Evolutionary conservation across 768 basidiomycete genomes (phyloP).

Genomic region (Pseudohyphozyma bogoriensis): DNA sequence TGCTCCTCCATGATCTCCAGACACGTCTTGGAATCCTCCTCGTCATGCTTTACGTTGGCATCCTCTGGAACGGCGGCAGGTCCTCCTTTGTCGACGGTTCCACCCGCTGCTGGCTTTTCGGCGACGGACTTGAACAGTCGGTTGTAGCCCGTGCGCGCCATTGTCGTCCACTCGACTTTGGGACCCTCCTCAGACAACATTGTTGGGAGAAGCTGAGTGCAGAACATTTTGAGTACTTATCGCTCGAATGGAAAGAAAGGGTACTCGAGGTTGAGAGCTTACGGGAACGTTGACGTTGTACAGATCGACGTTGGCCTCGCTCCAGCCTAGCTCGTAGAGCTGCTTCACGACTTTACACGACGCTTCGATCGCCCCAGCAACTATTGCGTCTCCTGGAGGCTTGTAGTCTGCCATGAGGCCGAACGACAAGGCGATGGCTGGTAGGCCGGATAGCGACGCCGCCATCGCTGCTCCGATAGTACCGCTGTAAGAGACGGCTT

Average conservation of each 20-base stretch:
- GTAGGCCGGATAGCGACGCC: conserved; percentile 36
- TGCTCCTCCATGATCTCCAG: conserved; percentile 7
- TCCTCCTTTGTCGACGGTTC: conserved; percentile 1
- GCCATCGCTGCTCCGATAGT: conserved; percentile 41
- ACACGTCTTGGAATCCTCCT: neutral
- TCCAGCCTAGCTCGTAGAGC: conserved; percentile 37
- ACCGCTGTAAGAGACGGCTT: conserved; percentile 29
- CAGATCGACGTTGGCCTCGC: conserved; percentile 31
- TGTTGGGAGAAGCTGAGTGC: conserved; percentile 37
- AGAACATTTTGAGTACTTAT: conserved; percentile 20
- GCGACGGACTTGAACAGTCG: conserved; percentile 36
- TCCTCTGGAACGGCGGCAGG: conserved; percentile 17
- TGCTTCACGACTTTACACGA: conserved; percentile 34
- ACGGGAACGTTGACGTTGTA: conserved; percentile 26
- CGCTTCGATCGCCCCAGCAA: conserved; percentile 34
- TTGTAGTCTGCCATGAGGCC: conserved; percentile 35
- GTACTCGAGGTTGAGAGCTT: too few relatives aligned
- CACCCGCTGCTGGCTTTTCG: neutral
- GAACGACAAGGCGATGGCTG: conserved; percentile 38
- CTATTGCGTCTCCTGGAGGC: conserved; percentile 28
- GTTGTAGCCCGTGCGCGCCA: conserved; percentile 38
- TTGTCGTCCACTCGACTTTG: conserved; percentile 37
- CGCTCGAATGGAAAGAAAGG: conserved; percentile 3
- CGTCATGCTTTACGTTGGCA: neutral
- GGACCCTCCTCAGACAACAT: conserved; percentile 29